A percentile compares a stretch with the other conserved stretches of the same genome.
Evolutionary conservation across 2,329 filamentous ascomycete genomes (phyloP).

Genomic region (Dactylellina haptotyla): DNA sequence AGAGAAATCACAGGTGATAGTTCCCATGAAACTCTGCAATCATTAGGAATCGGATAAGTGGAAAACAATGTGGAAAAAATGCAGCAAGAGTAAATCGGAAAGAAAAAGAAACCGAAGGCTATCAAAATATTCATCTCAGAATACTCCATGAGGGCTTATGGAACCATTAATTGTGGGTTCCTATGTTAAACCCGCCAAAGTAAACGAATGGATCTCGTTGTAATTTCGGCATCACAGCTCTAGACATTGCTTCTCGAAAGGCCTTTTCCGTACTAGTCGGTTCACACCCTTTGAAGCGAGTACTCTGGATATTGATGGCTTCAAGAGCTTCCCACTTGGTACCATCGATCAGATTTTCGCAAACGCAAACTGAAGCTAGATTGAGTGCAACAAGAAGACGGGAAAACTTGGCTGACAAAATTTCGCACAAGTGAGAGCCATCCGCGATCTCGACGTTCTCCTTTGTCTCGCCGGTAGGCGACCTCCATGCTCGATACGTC

Average conservation of each 20-base stretch:
- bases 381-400: conserved; percentile 11
- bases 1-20: too few species aligned
- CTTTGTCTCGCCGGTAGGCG: background rate
- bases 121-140: background rate
- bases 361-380: conserved; percentile 7
- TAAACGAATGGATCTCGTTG: background rate
- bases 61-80: too few species aligned
- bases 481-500: conserved; percentile 1
- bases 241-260: conserved; percentile 13
- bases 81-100: too few species aligned
- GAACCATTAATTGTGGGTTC: too few species aligned
- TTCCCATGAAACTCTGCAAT: too few species aligned
- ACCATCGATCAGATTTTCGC: conserved; percentile 28
- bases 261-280: conserved; percentile 1
- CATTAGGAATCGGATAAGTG: too few species aligned
- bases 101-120: too few species aligned
- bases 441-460: background rate
- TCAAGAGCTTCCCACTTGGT: conserved; percentile 19
- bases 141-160: background rate
- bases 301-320: conserved; percentile 1
- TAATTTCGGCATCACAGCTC: conserved; percentile 12
- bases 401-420: conserved; percentile 20
- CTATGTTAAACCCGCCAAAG: conserved; percentile 11
- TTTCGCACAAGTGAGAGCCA: conserved; percentile 22
- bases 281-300: conserved; percentile 16